Percentiles rank a stretch among this genome's conserved stretches.
These are phyloP conservation scores for Xeromyces bisporus DNA, from an alignment of 495 filamentous ascomycete genomes.

Conservation along the genomic window DNA sequence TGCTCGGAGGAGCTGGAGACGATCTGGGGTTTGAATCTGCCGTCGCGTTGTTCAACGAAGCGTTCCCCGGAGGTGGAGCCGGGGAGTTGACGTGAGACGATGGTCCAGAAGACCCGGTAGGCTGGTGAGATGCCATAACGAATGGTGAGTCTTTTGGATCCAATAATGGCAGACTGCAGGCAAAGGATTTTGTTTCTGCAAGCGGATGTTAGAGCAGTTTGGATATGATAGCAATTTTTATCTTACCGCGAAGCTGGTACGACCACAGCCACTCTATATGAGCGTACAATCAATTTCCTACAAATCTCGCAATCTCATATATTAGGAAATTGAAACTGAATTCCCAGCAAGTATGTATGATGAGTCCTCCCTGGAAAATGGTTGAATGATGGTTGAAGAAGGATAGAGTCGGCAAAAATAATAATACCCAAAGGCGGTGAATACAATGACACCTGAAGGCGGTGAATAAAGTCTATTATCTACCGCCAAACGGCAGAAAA, in stretches of 20 bases:
- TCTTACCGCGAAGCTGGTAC: no score
- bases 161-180: no score
- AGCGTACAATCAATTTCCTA: no score
- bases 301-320: no score
- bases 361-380: neutral
- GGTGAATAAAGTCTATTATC: neutral
- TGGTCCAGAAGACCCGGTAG: slow-evolving; percentile 23
- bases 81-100: slow-evolving; percentile 31
- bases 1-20: slow-evolving; percentile 22
- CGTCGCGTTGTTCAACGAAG: slow-evolving; percentile 14
- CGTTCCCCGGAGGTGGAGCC: slow-evolving; percentile 13
- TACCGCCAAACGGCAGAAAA: slow-evolving; percentile 17
- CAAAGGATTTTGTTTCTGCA: no score
- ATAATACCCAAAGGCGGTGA: neutral
- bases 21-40: slow-evolving; percentile 20
- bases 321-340: no score
- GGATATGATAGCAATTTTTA: no score
- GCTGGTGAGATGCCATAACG: slow-evolving; percentile 22
- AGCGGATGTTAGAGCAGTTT: no score
- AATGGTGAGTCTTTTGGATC: no score
- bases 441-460: neutral
- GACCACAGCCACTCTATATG: no score
- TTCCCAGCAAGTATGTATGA: neutral
- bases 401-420: neutral
- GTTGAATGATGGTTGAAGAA: neutral